Evolutionary conservation across 2,329 filamentous ascomycete genomes (phyloP).

Genomic region (Aspergillus fumigatus): DNA sequence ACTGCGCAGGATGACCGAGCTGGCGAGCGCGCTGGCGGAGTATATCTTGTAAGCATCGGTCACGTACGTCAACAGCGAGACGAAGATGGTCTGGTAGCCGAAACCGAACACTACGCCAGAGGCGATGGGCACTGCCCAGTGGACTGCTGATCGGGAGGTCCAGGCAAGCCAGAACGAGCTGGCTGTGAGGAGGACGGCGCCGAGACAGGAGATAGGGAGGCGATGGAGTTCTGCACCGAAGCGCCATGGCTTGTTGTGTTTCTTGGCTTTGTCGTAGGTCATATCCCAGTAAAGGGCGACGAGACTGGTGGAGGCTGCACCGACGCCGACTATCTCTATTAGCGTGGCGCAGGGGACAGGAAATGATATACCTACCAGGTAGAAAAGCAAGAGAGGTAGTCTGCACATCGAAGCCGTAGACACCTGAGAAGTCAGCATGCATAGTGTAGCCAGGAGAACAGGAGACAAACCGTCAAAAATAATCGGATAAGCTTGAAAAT

Average conservation of each 20-base stretch:
- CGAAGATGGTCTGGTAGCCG: slow-evolving; percentile 61
- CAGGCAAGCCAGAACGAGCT: slow-evolving; percentile 56
- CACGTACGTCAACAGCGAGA: slow-evolving; percentile 60
- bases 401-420: slow-evolving; percentile 62
- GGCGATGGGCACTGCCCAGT: slow-evolving; percentile 55
- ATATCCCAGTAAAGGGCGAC: slow-evolving; percentile 64
- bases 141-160: slow-evolving; percentile 46
- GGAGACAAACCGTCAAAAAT: slow-evolving; percentile 52
- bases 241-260: slow-evolving; percentile 52
- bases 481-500: slow-evolving; percentile 69
- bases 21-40: slow-evolving; percentile 54
- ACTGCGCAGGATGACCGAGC: slow-evolving; percentile 47
- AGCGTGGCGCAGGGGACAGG: not conserved
- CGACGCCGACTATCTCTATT: slow-evolving; percentile 50
- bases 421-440: slow-evolving; percentile 24
- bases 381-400: slow-evolving; percentile 65
- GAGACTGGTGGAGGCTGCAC: slow-evolving; percentile 54
- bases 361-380: slow-evolving; percentile 42
- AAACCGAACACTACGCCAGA: slow-evolving; percentile 59
- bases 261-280: slow-evolving; percentile 52
- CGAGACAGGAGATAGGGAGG: slow-evolving; percentile 66
- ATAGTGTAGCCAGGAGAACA: not conserved
- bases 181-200: slow-evolving; percentile 59
- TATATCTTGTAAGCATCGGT: slow-evolving; percentile 65
- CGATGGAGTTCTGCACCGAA: slow-evolving; percentile 56